Conservation (phyloP, 331 rosid species). For the Spiraea crenata region DNA sequence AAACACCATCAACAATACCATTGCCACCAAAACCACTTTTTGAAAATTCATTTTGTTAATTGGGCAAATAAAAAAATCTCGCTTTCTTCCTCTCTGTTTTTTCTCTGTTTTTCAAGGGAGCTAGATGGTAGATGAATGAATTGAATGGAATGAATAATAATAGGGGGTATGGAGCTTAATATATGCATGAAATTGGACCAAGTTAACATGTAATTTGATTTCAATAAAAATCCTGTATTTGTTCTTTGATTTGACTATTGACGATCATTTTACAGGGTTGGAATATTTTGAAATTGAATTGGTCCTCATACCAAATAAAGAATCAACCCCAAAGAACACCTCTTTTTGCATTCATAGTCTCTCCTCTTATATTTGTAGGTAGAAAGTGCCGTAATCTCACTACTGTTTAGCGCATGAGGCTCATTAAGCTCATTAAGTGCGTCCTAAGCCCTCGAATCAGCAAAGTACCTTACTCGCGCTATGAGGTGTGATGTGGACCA, state of each 20-base stretch:
- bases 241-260: constrained; percentile 1
- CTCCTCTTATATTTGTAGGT: too few species aligned
- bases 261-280: background rate
- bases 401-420: too few species aligned
- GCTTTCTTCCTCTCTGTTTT: background rate
- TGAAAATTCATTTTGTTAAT: background rate
- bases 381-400: too few species aligned
- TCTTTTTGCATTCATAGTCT: too few species aligned
- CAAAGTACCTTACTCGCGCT: too few species aligned
- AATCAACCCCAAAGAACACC: too few species aligned
- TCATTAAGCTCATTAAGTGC: too few species aligned
- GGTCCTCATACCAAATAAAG: background rate
- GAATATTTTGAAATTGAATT: constrained; percentile 3
- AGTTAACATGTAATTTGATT: background rate
- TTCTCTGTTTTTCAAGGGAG: background rate
- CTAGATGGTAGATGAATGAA: too few species aligned
- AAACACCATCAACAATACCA: background rate
- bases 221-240: background rate
- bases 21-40: constrained; percentile 5
- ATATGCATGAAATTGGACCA: background rate
- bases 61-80: background rate
- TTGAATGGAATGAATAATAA: background rate
- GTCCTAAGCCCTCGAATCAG: too few species aligned
- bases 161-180: background rate
- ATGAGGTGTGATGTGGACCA: too few species aligned